These are phyloP conservation scores for Climacium dendroides DNA, from an alignment of 225 moss, liverwort and hornwort species.

Conservation along the genomic window DNA sequence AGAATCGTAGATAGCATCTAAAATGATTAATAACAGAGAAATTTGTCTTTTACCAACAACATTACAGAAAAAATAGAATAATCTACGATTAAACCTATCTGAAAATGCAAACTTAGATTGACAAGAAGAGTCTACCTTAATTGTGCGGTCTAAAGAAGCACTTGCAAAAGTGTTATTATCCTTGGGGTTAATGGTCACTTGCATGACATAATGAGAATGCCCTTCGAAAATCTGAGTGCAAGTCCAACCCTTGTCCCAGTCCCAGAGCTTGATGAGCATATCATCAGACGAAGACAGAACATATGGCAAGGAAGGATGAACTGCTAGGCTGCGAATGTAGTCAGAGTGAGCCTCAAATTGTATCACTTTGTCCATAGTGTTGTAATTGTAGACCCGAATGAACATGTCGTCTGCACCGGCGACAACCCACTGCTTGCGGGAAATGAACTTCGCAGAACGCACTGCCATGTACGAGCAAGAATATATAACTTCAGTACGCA, in stretches of 20 bases:
- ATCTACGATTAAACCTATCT: not conserved
- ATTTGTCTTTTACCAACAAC: conserved; percentile 30
- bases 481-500: not conserved
- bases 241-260: conserved; percentile 85
- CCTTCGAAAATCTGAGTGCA: conserved; percentile 91
- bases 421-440: conserved; percentile 86
- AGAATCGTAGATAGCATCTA: not conserved
- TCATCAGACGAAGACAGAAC: conserved; percentile 87
- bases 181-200: conserved; percentile 85
- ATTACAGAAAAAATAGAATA: not conserved
- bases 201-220: conserved; percentile 94
- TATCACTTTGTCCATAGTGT: conserved; percentile 90
- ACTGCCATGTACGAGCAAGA: conserved; percentile 20
- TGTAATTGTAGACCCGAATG: conserved; percentile 82
- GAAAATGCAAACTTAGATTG: not conserved
- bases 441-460: conserved; percentile 72
- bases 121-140: conserved; percentile 39
- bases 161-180: conserved; percentile 88
- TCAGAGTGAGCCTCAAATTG: conserved; percentile 85
- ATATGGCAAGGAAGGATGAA: conserved; percentile 78
- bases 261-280: conserved; percentile 96
- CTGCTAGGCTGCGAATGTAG: conserved; percentile 70
- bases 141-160: conserved; percentile 79
- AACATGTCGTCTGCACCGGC: conserved; percentile 88
- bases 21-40: not conserved